Base-by-base conservation (phyloP, 306 rosid species). In the Parietaria judaica region DNA sequence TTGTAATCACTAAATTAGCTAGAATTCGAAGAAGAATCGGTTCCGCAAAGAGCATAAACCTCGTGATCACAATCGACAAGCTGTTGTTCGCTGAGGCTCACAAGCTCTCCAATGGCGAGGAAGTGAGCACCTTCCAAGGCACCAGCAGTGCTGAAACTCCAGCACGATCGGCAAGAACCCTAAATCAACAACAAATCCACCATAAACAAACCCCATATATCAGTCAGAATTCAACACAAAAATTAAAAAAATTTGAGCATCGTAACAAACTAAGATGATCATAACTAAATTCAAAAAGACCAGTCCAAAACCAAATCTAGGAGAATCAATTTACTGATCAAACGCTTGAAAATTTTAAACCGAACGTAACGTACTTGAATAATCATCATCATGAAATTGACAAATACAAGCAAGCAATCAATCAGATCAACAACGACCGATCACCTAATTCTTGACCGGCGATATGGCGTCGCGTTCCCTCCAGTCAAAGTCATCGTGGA, bases 81-180 rank as follows among this genome's bases (percentile, higher is more conserved):
- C 69, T 94, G 99, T 67, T 94, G 99, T 76, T 94, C 99, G 68
- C 99, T 94, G 54, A 94, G 92, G 75, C 95, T 94, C 35, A 81
- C 87, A 53, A 92, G 99, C 45, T 88, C 64, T 35, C 99, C 87
- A 0, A 94, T 88, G 4, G 97, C 67, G 6, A 94, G 86, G 69
- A 77, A 88, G 66, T 88, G 81, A 60, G 97, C 96, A 76, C 99
- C 99, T 86, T 94, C 97, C 56, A 94, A 72, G 8, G 99, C 99
- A 39, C 99, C 99, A 12, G 88, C 83, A 5, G 99, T 69, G 58
- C 95, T 92, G 79, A 92, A 92, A 74, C 99, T 92, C 96, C 96
- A 88, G 81, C 99, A 94, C 2, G 99, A 94, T 56, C 99, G 97
- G 62, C 99, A 94, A 3, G 95, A 86, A 41, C 96, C 96, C 99